Conservation (phyloP, 345 rosid genomes). For the Eucalyptus paniculata region DNA sequence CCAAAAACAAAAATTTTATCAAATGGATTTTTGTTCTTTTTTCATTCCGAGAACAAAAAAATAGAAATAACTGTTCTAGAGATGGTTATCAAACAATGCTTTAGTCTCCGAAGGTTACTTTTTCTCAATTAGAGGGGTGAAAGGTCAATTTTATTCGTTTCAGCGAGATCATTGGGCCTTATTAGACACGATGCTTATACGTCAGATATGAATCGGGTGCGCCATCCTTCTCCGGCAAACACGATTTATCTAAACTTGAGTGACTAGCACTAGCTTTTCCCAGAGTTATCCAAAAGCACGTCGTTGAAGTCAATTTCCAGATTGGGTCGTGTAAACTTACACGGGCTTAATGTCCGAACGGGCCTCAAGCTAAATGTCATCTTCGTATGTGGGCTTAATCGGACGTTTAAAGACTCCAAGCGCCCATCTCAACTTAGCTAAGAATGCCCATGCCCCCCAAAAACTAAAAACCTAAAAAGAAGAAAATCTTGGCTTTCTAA, state of each 20-base stretch:
- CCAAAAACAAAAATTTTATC: too few species aligned
- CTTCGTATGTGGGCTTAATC: background rate
- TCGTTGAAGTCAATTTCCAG: background rate
- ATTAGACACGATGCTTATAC: background rate
- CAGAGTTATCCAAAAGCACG: background rate
- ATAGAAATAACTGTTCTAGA: too few species aligned
- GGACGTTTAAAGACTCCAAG: background rate
- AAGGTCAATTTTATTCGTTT: background rate
- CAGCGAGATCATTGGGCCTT: background rate
- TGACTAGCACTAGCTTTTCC: background rate
- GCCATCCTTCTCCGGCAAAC: background rate
- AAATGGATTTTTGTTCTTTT: too few species aligned
- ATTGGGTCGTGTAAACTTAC: background rate
- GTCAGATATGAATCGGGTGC: background rate
- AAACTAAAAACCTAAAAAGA: background rate
- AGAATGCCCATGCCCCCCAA: background rate
- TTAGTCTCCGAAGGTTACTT: rapidly evolving
- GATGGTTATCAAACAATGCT: too few species aligned
- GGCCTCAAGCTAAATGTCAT: background rate
- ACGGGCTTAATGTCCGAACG: background rate
- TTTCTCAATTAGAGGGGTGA: background rate
- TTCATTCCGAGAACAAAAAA: too few species aligned
- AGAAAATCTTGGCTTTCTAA: background rate
- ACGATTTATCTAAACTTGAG: background rate
- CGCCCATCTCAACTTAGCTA: background rate